Conservation (phyloP, 441 rosid species). For the Dalechampia spathulata region DNA sequence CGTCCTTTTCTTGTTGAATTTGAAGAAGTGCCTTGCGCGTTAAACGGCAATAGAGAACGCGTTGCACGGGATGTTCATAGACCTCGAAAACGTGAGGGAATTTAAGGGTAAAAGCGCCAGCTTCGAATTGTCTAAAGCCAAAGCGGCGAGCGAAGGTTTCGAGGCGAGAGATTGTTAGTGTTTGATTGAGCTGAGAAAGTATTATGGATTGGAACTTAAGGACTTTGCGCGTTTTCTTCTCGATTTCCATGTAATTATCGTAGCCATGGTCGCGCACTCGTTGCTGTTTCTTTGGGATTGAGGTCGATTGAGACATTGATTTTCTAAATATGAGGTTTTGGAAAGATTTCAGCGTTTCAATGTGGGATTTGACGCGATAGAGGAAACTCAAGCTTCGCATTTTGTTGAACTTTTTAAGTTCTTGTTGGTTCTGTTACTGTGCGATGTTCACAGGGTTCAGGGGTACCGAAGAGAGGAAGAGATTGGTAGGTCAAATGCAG, state of each 20-base stretch:
- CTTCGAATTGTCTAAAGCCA: constrained; percentile 71
- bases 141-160: constrained; percentile 65
- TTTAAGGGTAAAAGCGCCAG: constrained; percentile 69
- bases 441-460: no score
- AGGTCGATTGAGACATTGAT: constrained; percentile 62
- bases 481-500: no score
- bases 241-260: constrained; percentile 95
- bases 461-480: no score
- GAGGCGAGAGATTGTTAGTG: constrained; percentile 59
- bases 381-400: no score
- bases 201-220: constrained; percentile 62
- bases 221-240: constrained; percentile 73
- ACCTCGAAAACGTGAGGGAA: constrained; percentile 76
- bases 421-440: no score
- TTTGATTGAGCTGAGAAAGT: constrained; percentile 56
- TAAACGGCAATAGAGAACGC: constrained; percentile 65
- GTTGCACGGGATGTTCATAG: constrained; percentile 86
- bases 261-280: constrained; percentile 86
- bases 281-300: constrained; percentile 66
- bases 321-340: constrained; percentile 17
- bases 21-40: constrained; percentile 58
- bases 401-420: no score
- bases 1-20: constrained; percentile 58
- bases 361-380: no score
- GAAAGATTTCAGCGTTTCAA: constrained; percentile 1